Conservation (phyloP, 1,284 basidiomycete genomes). For the Wallemia mellicola region DNA sequence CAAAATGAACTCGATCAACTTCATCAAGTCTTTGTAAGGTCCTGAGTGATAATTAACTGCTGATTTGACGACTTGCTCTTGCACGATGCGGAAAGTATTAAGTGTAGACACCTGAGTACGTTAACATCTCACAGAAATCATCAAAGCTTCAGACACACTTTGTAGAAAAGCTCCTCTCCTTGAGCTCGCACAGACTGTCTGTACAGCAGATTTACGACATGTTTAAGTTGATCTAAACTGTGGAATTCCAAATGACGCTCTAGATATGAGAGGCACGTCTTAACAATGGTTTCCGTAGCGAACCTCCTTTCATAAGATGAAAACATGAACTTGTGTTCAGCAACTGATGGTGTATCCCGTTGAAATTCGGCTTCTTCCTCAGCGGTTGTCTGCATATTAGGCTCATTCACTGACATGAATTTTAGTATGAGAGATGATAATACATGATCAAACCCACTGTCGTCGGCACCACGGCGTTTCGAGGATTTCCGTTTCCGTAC, state of each 20-base stretch:
- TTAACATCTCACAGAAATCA: background rate
- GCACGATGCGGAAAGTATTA: slow-evolving; percentile 30
- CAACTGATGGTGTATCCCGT: slow-evolving; percentile 22
- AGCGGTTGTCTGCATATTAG: slow-evolving; percentile 3
- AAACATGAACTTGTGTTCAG: slow-evolving; percentile 66
- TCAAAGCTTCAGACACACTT: slow-evolving; percentile 22
- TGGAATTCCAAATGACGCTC: slow-evolving; percentile 49
- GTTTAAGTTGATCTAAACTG: slow-evolving; percentile 47
- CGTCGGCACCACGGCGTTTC: slow-evolving; percentile 10
- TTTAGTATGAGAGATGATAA: background rate
- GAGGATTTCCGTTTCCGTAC: slow-evolving; percentile 29
- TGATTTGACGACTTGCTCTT: slow-evolving; percentile 16
- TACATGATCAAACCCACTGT: no score
- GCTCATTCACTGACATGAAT: background rate
- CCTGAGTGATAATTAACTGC: slow-evolving; percentile 38
- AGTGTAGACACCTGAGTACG: slow-evolving; percentile 42
- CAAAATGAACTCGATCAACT: slow-evolving; percentile 51
- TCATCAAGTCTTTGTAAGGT: slow-evolving; percentile 48
- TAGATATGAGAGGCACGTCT: slow-evolving; percentile 51
- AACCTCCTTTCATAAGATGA: slow-evolving; percentile 69
- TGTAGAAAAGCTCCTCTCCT: slow-evolving; percentile 73
- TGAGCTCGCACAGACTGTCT: slow-evolving; percentile 62
- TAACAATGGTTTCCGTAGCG: slow-evolving; percentile 46
- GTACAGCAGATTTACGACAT: slow-evolving; percentile 57
- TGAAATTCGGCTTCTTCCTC: slow-evolving; percentile 25